Evolutionary conservation across 495 filamentous ascomycete species (phyloP).

Genomic region (Penicillium ucsense): DNA sequence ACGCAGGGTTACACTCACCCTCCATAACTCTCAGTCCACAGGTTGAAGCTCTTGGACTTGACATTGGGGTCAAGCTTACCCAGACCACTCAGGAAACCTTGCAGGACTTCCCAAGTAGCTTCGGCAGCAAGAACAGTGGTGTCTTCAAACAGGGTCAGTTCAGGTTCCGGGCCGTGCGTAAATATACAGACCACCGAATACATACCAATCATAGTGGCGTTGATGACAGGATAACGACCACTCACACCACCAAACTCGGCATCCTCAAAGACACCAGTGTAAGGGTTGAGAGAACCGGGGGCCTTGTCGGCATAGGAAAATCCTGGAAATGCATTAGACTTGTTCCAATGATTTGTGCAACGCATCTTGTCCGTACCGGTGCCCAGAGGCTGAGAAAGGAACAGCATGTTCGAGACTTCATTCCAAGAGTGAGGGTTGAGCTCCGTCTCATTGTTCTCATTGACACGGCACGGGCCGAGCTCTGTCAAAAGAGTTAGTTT

Average conservation of each 20-base stretch:
- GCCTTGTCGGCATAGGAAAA: slow-evolving; percentile 45
- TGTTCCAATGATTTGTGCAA: background rate
- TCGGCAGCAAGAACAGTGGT: slow-evolving; percentile 46
- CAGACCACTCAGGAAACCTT: slow-evolving; percentile 44
- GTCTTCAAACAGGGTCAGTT: slow-evolving; percentile 12
- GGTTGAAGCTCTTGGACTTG: slow-evolving; percentile 42
- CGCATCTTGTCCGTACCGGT: slow-evolving; percentile 23
- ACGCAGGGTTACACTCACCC: slow-evolving; percentile 43
- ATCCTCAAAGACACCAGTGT: slow-evolving; percentile 36
- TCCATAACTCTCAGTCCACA: slow-evolving; percentile 50
- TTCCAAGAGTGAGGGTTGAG: slow-evolving; percentile 61
- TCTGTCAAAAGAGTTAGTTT: slow-evolving; percentile 23
- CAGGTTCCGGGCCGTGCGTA: background rate
- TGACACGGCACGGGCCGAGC: slow-evolving; percentile 49
- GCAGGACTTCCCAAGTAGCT: slow-evolving; percentile 49
- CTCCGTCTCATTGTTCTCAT: slow-evolving; percentile 39
- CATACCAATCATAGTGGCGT: slow-evolving; percentile 33
- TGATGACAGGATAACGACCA: slow-evolving; percentile 39
- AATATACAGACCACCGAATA: background rate
- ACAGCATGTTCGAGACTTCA: slow-evolving; percentile 64
- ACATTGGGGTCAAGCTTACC: slow-evolving; percentile 39
- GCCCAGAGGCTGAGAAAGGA: slow-evolving; percentile 59
- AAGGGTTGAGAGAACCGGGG: slow-evolving; percentile 32
- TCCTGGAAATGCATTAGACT: slow-evolving; percentile 13
- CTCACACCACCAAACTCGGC: slow-evolving; percentile 29